Conservation (phyloP, 768 basidiomycete species). For the Tephrocybe sp. region DNA sequence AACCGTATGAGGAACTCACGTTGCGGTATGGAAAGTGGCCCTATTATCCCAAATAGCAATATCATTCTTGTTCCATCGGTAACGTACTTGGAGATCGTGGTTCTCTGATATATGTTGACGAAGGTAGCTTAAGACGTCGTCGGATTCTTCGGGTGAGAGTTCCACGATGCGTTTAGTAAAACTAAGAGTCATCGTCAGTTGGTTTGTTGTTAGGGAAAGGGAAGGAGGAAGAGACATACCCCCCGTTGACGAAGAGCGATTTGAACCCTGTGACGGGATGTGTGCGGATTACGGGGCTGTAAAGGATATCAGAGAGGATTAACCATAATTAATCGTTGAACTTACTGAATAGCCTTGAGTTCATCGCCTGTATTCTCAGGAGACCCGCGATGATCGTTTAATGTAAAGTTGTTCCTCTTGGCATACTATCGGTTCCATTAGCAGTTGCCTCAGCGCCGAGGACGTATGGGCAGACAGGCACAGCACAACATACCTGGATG, state of each 20-base stretch:
- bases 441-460: background rate
- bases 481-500: conserved; percentile 24
- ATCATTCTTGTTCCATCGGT: conserved; percentile 51
- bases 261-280: conserved; percentile 63
- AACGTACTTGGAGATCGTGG: conserved; percentile 55
- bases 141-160: conserved; percentile 45
- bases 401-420: conserved; percentile 22
- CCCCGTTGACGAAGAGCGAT: conserved; percentile 52
- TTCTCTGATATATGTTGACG: conserved; percentile 50
- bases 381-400: conserved; percentile 43
- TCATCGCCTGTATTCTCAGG: conserved; percentile 49
- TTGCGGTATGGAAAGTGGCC: conserved; percentile 45
- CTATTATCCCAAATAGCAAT: conserved; percentile 66
- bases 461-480: background rate
- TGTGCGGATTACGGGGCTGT: conserved; percentile 49
- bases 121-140: conserved; percentile 45
- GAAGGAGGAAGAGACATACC: conserved; percentile 25
- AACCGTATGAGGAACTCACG: too few relatives aligned
- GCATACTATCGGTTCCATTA: conserved; percentile 30
- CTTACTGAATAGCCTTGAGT: conserved; percentile 50
- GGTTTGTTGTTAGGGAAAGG: too few relatives aligned
- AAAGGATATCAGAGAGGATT: background rate
- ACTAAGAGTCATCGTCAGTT: too few relatives aligned
- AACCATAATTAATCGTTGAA: background rate
- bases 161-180: conserved; percentile 58